phyloP scores from a whole-genome alignment of 1,284 basidiomycete genomes.

The Anthracocystis panici-leucophaei region DNA sequence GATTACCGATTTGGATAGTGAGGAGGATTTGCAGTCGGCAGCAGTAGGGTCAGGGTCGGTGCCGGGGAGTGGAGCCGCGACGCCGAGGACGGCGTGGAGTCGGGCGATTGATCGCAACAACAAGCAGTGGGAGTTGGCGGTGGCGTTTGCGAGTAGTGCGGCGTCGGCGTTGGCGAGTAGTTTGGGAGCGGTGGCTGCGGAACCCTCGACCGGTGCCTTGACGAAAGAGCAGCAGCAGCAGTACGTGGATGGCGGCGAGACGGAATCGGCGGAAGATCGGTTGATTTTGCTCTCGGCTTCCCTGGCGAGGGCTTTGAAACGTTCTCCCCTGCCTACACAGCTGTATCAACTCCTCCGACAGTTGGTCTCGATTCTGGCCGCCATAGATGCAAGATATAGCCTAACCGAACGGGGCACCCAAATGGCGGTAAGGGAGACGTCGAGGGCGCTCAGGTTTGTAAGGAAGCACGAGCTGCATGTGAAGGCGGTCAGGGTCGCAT shows the following conservation, averaged over 20 bases:
- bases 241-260: background rate
- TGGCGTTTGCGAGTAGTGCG: constrained; percentile 49
- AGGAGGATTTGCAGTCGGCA: constrained; percentile 23
- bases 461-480: constrained; percentile 51
- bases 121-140: constrained; percentile 56
- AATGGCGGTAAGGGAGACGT: constrained; percentile 45
- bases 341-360: constrained; percentile 38
- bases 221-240: constrained; percentile 24
- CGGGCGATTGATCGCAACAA: constrained; percentile 43
- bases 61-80: constrained; percentile 25
- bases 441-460: constrained; percentile 46
- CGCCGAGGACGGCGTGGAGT: constrained; percentile 33
- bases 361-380: constrained; percentile 37
- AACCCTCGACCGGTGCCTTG: constrained; percentile 6
- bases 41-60: background rate
- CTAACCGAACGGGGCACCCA: constrained; percentile 44
- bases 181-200: constrained; percentile 38
- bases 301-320: constrained; percentile 48
- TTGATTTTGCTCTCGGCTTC: constrained; percentile 50
- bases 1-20: constrained; percentile 45
- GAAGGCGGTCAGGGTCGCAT: constrained; percentile 45
- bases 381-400: constrained; percentile 33
- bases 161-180: constrained; percentile 48
- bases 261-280: constrained; percentile 42
- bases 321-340: constrained; percentile 51